Evolutionary conservation across 2,329 filamentous ascomycete genomes (phyloP), one percentile per base, ranked within the genome.

Genomic region (Teratosphaeria gauchensis): DNA sequence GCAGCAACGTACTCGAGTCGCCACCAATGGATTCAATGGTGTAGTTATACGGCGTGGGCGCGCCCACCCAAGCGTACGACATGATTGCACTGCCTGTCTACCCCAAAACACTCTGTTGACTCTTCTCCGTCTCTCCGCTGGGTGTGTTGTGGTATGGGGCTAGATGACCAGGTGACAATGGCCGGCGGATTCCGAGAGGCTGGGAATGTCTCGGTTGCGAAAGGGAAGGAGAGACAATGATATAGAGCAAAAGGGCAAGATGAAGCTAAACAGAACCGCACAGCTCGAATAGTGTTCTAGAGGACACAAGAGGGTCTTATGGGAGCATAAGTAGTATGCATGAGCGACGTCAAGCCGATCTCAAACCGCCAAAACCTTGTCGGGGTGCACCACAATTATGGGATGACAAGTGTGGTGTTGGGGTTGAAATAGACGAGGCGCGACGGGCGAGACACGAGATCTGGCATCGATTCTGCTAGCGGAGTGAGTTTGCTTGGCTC

Each of bases 11-110:
- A 92, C 89, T 81, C 65, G 89, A 89, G 78, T 95, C 83, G 71
- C 90, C 90, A 67, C 90, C 90, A 59, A 83, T 79, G 62, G 81
- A 79, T 42, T 76, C 63, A 69, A 89, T 77, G 54, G 82, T 83
- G 70, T 76, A 77, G 73, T 80, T 79, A 75, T 76, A 79, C 19
- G 61, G 58, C 56, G 75, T 68, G 38, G 78, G 77, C 59, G 76
- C 61, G 54, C 78, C 78, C 51, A 76, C 68, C 73, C 73, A 78
- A 51, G 75, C 70, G 73, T 80, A 79, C 59, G 77, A 79, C 77
- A 80, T 79, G 65, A 62, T 69, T 63, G 64, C 33, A 53, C 55
- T 38, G 54, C 19, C 24, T 21, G 11, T 31, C 51, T 53, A 21
- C 31, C 3, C 19, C 42, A 8, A 19, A 16, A 6, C 16, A 5